A percentile compares a stretch with the other conserved stretches of the same genome.
These are phyloP conservation scores for Prunella vulgaris DNA, from an alignment of 257 asterid species.

Conservation along the genomic window DNA sequence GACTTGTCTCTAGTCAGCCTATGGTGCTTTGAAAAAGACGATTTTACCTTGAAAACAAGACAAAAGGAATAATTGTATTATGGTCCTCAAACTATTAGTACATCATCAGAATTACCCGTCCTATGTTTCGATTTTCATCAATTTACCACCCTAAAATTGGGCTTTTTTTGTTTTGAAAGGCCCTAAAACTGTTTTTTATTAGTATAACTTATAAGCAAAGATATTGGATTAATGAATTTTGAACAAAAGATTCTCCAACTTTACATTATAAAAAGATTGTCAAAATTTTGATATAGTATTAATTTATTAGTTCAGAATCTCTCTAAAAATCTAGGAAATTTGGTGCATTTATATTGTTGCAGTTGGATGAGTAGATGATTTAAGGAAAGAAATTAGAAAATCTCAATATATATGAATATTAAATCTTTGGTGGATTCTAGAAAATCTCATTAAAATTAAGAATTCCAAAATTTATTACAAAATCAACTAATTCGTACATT, in stretches of 20 bases:
- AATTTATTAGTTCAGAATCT: too few relatives aligned
- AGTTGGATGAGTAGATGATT: not conserved
- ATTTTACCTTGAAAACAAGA: slow-evolving; percentile 4
- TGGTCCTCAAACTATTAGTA: slow-evolving; percentile 7
- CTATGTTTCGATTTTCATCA: not conserved
- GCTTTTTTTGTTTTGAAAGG: too few relatives aligned
- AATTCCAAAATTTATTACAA: not conserved
- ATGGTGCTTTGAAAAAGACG: slow-evolving; percentile 13
- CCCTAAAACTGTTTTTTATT: too few relatives aligned
- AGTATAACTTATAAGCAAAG: not conserved
- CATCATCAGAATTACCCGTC: not conserved
- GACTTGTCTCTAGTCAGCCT: slow-evolving; percentile 25
- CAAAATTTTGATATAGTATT: too few relatives aligned
- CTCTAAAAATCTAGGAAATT: too few relatives aligned
- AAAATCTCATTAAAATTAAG: not conserved
- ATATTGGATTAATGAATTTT: not conserved
- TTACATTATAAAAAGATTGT: too few relatives aligned
- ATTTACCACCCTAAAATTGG: not conserved
- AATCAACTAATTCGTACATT: not conserved
- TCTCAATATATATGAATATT: not conserved
- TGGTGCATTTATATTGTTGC: not conserved
- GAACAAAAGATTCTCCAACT: not conserved
- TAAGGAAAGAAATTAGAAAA: not conserved
- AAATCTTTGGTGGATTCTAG: not conserved
- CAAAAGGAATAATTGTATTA: not conserved